These are phyloP conservation scores for Yarrowia osloensis DNA, from an alignment of 805 yeast genomes.

Conservation along the genomic window DNA sequence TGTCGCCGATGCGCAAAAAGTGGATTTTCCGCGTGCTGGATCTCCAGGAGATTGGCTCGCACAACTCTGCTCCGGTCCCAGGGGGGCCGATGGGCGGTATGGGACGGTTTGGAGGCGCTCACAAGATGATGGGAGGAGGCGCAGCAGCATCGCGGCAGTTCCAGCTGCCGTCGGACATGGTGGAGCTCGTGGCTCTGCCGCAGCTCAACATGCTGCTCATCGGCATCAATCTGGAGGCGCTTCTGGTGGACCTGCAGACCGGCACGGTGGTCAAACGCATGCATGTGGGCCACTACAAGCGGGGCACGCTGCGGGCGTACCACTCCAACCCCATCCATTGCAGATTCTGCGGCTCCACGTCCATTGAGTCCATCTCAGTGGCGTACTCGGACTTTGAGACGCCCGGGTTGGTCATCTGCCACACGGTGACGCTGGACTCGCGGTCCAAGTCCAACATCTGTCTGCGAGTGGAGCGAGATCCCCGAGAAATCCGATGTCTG, in stretches of 20 bases:
- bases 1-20: constrained; percentile 28
- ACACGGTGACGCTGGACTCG: constrained; percentile 70
- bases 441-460: constrained; percentile 79
- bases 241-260: constrained; percentile 69
- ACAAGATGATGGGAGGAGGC: neutral
- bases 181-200: constrained; percentile 31
- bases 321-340: constrained; percentile 89
- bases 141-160: constrained; percentile 2
- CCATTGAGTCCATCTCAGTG: constrained; percentile 69
- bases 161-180: constrained; percentile 20
- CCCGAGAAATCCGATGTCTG: constrained; percentile 84
- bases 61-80: neutral
- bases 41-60: constrained; percentile 9
- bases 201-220: constrained; percentile 38
- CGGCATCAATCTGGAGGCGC: constrained; percentile 33
- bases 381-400: constrained; percentile 65
- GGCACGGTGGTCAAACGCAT: constrained; percentile 68
- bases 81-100: constrained; percentile 7
- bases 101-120: constrained; percentile 1
- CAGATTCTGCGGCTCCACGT: constrained; percentile 86
- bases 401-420: constrained; percentile 59
- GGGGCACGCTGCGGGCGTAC: constrained; percentile 63
- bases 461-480: constrained; percentile 87
- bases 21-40: constrained; percentile 24
- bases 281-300: constrained; percentile 62